These are phyloP conservation scores for Copromyces sp. DNA, from an alignment of 495 filamentous ascomycete genomes.

Conservation along the genomic window DNA sequence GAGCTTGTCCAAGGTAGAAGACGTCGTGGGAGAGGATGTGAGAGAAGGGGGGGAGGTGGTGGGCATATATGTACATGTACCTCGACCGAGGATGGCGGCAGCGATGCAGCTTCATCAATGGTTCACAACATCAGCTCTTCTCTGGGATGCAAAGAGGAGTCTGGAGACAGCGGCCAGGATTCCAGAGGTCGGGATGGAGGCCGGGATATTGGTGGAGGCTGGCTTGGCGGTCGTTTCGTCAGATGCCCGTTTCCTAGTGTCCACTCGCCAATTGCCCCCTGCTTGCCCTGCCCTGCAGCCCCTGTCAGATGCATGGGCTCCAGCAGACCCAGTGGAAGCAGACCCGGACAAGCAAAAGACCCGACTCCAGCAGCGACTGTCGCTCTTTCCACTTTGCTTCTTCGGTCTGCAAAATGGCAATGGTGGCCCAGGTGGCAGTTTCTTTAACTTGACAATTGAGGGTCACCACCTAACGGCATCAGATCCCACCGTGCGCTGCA, in stretches of 20 bases:
- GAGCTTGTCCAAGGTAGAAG: background rate
- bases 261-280: background rate
- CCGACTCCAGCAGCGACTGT: background rate
- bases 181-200: background rate
- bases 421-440: background rate
- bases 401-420: background rate
- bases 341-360: background rate
- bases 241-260: conserved; percentile 5
- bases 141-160: background rate
- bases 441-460: background rate
- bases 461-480: background rate
- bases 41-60: background rate
- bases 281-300: background rate
- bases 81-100: background rate
- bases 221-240: conserved; percentile 9
- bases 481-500: background rate
- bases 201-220: background rate
- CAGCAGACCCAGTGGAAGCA: background rate
- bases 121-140: background rate
- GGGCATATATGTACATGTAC: background rate
- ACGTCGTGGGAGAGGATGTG: background rate
- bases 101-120: background rate
- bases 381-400: background rate
- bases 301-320: background rate
- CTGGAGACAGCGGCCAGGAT: background rate